Conservation (phyloP, 768 basidiomycete genomes). For the Suillus americanus region DNA sequence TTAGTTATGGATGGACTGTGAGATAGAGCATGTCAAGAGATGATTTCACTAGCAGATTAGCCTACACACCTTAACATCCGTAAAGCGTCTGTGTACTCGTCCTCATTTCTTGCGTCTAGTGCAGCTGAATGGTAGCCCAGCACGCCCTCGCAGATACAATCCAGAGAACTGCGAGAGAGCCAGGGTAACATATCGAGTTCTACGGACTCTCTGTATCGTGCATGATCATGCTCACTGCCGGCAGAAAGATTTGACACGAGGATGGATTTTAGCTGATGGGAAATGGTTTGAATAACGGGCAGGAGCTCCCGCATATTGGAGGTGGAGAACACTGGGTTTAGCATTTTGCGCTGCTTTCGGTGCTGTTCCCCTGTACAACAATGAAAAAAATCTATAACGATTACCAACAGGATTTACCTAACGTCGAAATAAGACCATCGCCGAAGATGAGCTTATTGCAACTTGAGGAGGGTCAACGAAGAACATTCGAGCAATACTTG, state of each 20-base stretch:
- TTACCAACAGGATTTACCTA: slow-evolving; percentile 14
- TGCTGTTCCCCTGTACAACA: slow-evolving; percentile 5
- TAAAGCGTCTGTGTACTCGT: slow-evolving; percentile 19
- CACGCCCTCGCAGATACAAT: slow-evolving; percentile 25
- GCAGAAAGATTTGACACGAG: not conserved
- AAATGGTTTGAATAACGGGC: slow-evolving; percentile 1
- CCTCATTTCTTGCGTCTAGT: slow-evolving; percentile 12
- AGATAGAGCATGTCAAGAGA: not conserved
- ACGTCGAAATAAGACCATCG: slow-evolving; percentile 26
- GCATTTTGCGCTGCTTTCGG: slow-evolving; percentile 8
- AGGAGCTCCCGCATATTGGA: slow-evolving; percentile 9
- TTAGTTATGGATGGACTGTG: not conserved
- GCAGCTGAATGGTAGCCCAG: slow-evolving; percentile 22
- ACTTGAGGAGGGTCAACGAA: not conserved
- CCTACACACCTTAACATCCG: slow-evolving; percentile 19
- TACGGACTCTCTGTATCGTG: not conserved
- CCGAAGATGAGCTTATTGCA: slow-evolving; percentile 23
- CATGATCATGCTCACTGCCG: not conserved
- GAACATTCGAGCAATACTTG: not conserved
- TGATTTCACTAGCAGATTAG: not conserved
- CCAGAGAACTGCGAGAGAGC: slow-evolving; percentile 23
- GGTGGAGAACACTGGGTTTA: slow-evolving; percentile 9
- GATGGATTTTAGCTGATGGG: not conserved
- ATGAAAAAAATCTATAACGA: not conserved
- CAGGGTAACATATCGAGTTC: slow-evolving; percentile 27